These are phyloP conservation scores for Trametes maxima DNA, from an alignment of 768 basidiomycete genomes.

Conservation along the genomic window DNA sequence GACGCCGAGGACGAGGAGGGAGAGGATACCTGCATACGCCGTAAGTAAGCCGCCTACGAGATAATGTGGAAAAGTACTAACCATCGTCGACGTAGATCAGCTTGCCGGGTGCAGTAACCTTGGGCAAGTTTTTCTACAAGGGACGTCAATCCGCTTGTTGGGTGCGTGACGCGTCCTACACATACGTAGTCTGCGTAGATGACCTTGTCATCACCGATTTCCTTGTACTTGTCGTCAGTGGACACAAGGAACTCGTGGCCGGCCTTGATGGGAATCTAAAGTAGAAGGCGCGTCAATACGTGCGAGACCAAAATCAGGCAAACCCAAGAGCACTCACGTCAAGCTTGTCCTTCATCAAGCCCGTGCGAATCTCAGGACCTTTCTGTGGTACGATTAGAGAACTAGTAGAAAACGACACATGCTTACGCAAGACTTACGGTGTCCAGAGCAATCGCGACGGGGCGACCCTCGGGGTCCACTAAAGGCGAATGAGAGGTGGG, in stretches of 20 bases:
- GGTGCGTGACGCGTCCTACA: conserved; percentile 17
- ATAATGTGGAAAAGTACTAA: conserved; percentile 26
- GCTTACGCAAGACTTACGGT: conserved; percentile 59
- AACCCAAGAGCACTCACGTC: conserved; percentile 62
- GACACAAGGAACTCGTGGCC: conserved; percentile 94
- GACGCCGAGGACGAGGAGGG: conserved; percentile 88
- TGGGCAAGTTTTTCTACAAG: conserved; percentile 81
- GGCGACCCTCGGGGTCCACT: conserved; percentile 79
- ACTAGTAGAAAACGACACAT: neutral
- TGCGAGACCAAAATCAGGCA: conserved; percentile 17
- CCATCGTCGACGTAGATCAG: conserved; percentile 98
- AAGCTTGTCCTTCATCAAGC: conserved; percentile 80
- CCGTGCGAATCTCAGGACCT: conserved; percentile 99
- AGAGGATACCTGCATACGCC: conserved; percentile 66
- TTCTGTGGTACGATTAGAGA: conserved; percentile 56
- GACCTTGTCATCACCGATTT: conserved; percentile 78
- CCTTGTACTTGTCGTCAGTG: conserved; percentile 79
- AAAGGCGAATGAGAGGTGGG: conserved; percentile 12
- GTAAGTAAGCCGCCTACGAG: conserved; percentile 1
- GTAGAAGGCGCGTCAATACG: neutral
- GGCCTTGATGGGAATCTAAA: conserved; percentile 77
- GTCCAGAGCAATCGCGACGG: conserved; percentile 96
- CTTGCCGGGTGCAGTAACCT: conserved; percentile 96
- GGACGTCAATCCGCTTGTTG: neutral
- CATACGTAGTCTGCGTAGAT: conserved; percentile 94